A percentile compares a stretch with the other conserved stretches of the same genome.
These are phyloP conservation scores for Rutstroemia sp. DNA, from an alignment of 2,329 filamentous ascomycete species.

Conservation along the genomic window DNA sequence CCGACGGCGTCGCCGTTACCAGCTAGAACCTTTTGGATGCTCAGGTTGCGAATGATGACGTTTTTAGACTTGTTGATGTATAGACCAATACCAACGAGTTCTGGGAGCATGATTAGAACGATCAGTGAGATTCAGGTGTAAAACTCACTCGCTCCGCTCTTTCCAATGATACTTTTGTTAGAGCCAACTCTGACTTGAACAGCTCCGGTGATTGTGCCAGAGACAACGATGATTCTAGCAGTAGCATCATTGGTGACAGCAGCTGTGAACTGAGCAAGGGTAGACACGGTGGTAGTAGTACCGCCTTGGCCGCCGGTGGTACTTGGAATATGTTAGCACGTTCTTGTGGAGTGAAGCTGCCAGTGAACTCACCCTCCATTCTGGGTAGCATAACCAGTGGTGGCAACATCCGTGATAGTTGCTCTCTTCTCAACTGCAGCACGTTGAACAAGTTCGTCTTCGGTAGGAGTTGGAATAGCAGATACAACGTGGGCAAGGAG, in stretches of 20 bases:
- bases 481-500: constrained; percentile 37
- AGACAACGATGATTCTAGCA: constrained; percentile 37
- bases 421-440: constrained; percentile 36
- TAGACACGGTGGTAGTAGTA: constrained; percentile 37
- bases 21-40: constrained; percentile 40
- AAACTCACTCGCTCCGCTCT: constrained; percentile 29
- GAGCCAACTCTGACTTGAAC: constrained; percentile 18
- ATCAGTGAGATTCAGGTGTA: neutral
- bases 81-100: constrained; percentile 39
- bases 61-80: constrained; percentile 41
- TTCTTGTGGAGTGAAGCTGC: no score
- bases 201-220: constrained; percentile 28
- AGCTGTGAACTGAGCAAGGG: constrained; percentile 28
- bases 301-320: constrained; percentile 41
- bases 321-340: constrained; percentile 14
- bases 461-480: constrained; percentile 40
- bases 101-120: constrained; percentile 11
- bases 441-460: constrained; percentile 19
- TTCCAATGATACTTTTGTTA: constrained; percentile 37
- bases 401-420: constrained; percentile 25
- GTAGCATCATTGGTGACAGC: constrained; percentile 31
- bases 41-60: constrained; percentile 51
- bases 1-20: constrained; percentile 42
- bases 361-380: constrained; percentile 28
- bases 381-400: constrained; percentile 38